Evolutionary conservation across 2,329 filamentous ascomycete genomes (phyloP), one percentile per base, ranked within the genome.

Genomic region (Furcasterigmium furcatum): DNA sequence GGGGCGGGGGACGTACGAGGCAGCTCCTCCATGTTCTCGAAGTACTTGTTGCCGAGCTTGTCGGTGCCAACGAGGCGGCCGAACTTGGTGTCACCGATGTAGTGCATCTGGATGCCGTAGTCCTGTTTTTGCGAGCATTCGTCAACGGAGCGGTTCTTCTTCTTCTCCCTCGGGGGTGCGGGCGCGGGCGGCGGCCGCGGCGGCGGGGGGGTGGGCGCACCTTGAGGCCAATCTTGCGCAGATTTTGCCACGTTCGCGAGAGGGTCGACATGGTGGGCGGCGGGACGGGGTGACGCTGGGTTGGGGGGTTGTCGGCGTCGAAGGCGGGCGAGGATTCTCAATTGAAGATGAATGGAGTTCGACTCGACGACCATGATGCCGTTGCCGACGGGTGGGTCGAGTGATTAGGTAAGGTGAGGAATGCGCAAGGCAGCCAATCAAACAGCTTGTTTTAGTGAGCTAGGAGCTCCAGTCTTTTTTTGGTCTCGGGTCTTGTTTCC

Each of bases 31-130:
- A 82, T 70, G 76, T 99, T 96, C 79, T 99, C 94, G 67, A 82
- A 99, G 79, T 80, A 99, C 75, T 96, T 97, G 83, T 99, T 99
- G 68, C 94, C 95, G 65, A 85, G 95, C 68, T 84, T 82, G 75
- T 99, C 94, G 61, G 74, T 80, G 59, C 86, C 94, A 55, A 99
- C 82, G 56, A 95, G 77, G 36, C 81, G 84, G 61, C 94, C 95
- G 63, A 87, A 84, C 76, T 99, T 99, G 70, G 94, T 99, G 73
- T 99, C 94, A 75, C 92, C 78, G 53, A 82, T 80, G 58, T 81
- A 79, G 77, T 92, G 84, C 80, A 97, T 80, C 77, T 97, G 94
- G 71, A 88, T 87, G 71, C 83, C 87, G 78, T 86, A 94, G 68
- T 96, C 87, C 91, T 95, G 63, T 58, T 38, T 58, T 52, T 21